Evolutionary conservation across 169 alveolate genomes (phyloP), one percentile per base, ranked within the genome.

Genomic region (Plasmodium inui): DNA sequence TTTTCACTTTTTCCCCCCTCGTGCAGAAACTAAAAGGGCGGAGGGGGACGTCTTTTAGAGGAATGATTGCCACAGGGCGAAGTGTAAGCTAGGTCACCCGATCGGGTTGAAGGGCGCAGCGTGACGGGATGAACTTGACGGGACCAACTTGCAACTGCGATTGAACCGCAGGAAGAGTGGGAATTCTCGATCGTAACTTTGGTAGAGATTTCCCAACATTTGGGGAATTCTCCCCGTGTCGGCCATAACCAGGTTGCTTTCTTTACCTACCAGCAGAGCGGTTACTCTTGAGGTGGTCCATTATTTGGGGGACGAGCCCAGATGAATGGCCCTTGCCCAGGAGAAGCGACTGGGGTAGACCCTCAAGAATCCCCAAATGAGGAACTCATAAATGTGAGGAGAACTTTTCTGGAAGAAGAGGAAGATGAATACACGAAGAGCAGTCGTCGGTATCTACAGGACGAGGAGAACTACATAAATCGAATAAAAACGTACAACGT

Each of bases 381-480:
- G 72, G 94, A 89, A 67, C 55, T 89, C 28, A 44, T 89, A 7
- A 70, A 81, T 80, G 50, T 89, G 26, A 73, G 53, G 44, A 89
- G 41, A 34, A 79, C 55, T 9, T 89, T 89, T 89, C 30, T 80
- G 6, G 70, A 30, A 61, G 90, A 39, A 78, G 94, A 89, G 72
- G 80, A 41, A 74, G 91, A 89, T 34, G 94, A 79, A 1, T 26
- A 80, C 41, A 80, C 41, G 53, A 73, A 46, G 61, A 83, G 72
- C 67, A 50, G 30, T 26, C 82, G 53, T n/a, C 50, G 34, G 3
- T 89, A 89, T 80, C 1, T 89, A 67, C 14, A 80, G 8, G 78
- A 89, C 72, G 41, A 73, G 46, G 22, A 34, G 53, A 61, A 76
- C 7, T 89, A 79, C 57, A 34, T 80, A n/a, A 89, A 89, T 61